Base-by-base conservation (phyloP, 805 yeast genomes). In the Ogataea chonburiensis region DNA sequence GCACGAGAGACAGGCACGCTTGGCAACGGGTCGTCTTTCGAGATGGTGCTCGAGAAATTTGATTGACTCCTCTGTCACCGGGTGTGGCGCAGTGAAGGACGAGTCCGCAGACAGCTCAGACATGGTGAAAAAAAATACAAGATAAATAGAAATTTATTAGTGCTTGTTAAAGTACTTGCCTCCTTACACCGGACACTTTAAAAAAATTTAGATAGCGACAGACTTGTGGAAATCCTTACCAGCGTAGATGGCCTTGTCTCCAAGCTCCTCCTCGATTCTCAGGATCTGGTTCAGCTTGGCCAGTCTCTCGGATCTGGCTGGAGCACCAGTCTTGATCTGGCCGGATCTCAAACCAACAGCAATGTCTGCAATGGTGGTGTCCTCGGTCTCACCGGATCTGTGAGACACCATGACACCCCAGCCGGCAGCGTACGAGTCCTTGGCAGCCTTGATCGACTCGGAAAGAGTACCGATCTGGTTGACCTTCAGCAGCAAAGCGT, bases 401-500 rank as follows among this genome's bases (percentile, higher is more conserved):
- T 91, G 98, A 63, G 97, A 89, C 61, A 93, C 98, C 97, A 91
- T 89, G 66, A 89, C 96, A 79, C 97, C 97, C 98, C 98, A 91
- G 65, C 87, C 87, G 51, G 96, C 97, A 52, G 79, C 81, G 74
- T 79, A 89, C 43, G 98, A 86, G 71, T 85, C 93, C 68, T 85
- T 72, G 62, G 98, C 97, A 63, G 98, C 97, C 70, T 87, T 77
- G 72, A 91, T 88, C 51, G 98, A 86, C 79, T 91, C 98, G 58
- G 95, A 68, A 60, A 91, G 74, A 55, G 97, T 74, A 78, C 98
- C 98, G 59, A 91, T 91, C 79, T 91, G 98, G 89, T 91, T 91
- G 56, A 93, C 96, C 86, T 91, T 91, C 70, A 91, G 79, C 68
- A 91, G 79, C 60, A 91, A 79, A 66, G 91, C 95, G 71, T 89